Percentiles rank a stretch among this genome's conserved stretches.
These are phyloP conservation scores for Pelargonium cotyledonis DNA, from an alignment of 441 rosid species.

Conservation along the genomic window DNA sequence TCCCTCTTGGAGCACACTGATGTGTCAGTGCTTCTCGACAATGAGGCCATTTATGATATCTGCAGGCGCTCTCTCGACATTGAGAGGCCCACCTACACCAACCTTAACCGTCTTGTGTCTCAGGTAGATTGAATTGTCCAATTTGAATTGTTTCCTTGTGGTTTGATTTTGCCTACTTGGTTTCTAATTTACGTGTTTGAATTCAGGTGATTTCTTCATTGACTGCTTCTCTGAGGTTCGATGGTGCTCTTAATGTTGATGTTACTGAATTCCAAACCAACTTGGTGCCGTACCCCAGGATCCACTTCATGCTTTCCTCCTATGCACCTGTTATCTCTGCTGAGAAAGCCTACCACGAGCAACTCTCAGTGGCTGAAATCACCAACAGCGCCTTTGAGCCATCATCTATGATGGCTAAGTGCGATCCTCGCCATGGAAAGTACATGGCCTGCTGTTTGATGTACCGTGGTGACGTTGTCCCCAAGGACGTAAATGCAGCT, in stretches of 20 bases:
- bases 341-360: slow-evolving; percentile 73
- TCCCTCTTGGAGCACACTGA: slow-evolving; percentile 57
- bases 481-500: slow-evolving; percentile 85
- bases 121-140: slow-evolving; percentile 36
- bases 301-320: slow-evolving; percentile 92
- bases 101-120: slow-evolving; percentile 79
- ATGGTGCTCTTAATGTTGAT: slow-evolving; percentile 85
- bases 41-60: slow-evolving; percentile 81
- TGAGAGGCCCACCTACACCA: slow-evolving; percentile 81
- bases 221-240: slow-evolving; percentile 81
- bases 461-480: slow-evolving; percentile 90
- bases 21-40: slow-evolving; percentile 77
- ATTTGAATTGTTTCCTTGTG: not conserved
- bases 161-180: not conserved
- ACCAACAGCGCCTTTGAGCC: slow-evolving; percentile 74
- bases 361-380: slow-evolving; percentile 65
- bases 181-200: not conserved
- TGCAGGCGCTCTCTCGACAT: slow-evolving; percentile 85
- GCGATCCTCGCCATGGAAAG: slow-evolving; percentile 88
- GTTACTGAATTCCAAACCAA: slow-evolving; percentile 91
- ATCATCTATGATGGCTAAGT: slow-evolving; percentile 72
- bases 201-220: slow-evolving; percentile 71
- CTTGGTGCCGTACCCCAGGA: slow-evolving; percentile 89
- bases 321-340: slow-evolving; percentile 87
- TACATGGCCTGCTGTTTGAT: slow-evolving; percentile 91